Evolutionary conservation across 306 rosid species (phyloP).

Genomic region (Rosa lucieae): DNA sequence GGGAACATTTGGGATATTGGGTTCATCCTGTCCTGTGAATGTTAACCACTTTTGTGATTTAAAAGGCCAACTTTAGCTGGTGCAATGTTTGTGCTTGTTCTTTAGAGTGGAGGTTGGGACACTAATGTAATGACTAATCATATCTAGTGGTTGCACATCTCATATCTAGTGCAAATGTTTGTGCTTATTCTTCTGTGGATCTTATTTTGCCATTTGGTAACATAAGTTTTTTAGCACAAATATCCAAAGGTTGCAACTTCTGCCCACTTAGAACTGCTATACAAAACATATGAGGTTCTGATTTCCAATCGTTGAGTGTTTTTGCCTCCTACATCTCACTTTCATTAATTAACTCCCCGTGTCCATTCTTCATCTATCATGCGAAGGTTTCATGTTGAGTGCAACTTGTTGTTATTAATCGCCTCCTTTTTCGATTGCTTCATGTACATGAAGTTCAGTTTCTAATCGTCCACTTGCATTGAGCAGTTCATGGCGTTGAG

Average conservation of each 20-base stretch:
- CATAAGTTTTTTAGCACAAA: not conserved
- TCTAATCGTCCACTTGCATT: slow-evolving; percentile 33
- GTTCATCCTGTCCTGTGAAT: not conserved
- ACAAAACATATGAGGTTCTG: no score
- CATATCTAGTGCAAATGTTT: not conserved
- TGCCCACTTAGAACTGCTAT: not conserved
- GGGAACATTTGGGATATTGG: not conserved
- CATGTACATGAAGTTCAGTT: slow-evolving; percentile 10
- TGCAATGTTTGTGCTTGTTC: not conserved
- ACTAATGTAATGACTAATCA: no score
- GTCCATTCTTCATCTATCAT: not conserved
- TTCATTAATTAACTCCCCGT: not conserved
- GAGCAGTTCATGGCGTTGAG: slow-evolving; percentile 88
- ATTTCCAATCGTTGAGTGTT: no score
- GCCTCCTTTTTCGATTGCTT: not conserved
- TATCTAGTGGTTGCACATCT: not conserved
- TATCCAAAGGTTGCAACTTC: not conserved
- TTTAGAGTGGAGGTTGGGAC: not conserved
- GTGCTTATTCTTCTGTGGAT: not conserved
- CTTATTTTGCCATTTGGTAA: not conserved
- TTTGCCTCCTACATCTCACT: no score
- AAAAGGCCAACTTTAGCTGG: not conserved
- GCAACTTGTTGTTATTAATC: not conserved
- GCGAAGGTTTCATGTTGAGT: not conserved
- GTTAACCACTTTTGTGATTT: not conserved